Base-by-base conservation (phyloP, 2,329 filamentous ascomycete genomes). In the Colletotrichum siamense region DNA sequence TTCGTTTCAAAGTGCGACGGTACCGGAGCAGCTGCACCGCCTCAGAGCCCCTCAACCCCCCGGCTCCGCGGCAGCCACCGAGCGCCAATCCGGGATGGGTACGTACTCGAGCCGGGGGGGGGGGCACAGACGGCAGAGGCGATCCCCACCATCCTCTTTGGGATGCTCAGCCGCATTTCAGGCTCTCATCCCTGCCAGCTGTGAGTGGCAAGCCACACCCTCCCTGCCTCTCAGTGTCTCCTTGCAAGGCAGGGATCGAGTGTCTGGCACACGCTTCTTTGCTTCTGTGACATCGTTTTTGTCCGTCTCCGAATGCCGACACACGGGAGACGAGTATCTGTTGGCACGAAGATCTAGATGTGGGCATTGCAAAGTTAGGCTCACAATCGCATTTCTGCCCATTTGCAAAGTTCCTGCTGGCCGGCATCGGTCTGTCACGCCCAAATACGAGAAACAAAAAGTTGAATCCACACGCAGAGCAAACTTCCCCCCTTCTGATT, bases 121-220 rank as follows among this genome's bases (percentile, higher is more conserved):
- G 32, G 39, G 68, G 28, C 55, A 63, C 66, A 36, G 57, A 64
- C 66, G 36, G 55, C 65, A 36, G 39, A 59, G 64, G 61, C 71
- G 71, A 61, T 62, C 72, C 59, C 72, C 44, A 57, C 67, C 67
- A 66, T 49, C 67, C 61, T 26, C 28, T 44, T 68, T 71, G 28
- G 69, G 73, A 34, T 69, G 39, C 72, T 75, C 73, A 75, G 73
- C 73, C 73, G 73, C 68, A 75, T 67, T 57, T 63, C 69, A 22
- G 69, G 49, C 55, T 55, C 15, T 8, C 10, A 75, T 72, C 73
- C 73, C 62, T 75, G 73, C 34, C 16, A 52, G 34, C 61, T 62
- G 24, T 30, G n/a, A 55, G 61, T 55, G 69, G 62, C 73, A 66
- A 75, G 73, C 73, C 73, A 75, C 73, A 72, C 24, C 26, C 44